A percentile compares a stretch with the other conserved stretches of the same genome.
phyloP scores from a whole-genome alignment of 2,329 filamentous ascomycete species.

The Clarireedia sp. region DNA sequence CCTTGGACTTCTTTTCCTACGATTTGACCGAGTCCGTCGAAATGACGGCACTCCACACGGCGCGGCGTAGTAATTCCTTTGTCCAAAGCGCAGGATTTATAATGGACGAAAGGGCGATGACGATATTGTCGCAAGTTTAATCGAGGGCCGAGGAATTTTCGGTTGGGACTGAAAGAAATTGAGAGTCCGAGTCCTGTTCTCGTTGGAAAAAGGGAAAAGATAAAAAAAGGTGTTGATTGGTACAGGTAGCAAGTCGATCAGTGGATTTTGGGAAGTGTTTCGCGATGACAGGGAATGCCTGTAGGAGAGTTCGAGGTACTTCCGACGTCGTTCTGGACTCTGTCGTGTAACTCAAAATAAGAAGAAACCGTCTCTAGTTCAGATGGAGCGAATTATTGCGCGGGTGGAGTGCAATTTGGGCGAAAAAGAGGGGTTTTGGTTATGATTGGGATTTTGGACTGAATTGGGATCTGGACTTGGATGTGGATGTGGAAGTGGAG shows the following conservation, averaged over 20 bases:
- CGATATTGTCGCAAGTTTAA: background rate
- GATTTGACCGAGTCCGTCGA: background rate
- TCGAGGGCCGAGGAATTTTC: background rate
- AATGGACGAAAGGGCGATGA: background rate
- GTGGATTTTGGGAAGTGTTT: slow-evolving; percentile 12
- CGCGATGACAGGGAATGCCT: slow-evolving; percentile 18
- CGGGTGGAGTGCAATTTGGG: no score
- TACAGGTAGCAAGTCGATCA: background rate
- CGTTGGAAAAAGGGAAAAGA: background rate
- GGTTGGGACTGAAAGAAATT: background rate
- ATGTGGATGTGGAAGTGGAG: no score
- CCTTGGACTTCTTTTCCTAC: background rate
- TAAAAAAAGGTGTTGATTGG: background rate
- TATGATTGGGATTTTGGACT: no score
- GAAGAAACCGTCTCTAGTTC: no score
- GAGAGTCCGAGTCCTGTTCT: background rate
- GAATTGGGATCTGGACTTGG: no score
- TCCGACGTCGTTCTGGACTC: slow-evolving; percentile 1
- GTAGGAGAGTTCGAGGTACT: background rate
- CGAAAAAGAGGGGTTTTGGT: no score
- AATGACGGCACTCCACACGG: no score
- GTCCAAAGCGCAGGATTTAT: background rate
- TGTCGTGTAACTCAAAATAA: background rate
- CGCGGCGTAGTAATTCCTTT: background rate
- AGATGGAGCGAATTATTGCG: no score